Conservation (phyloP, 495 filamentous ascomycete genomes). For the Aspergillus kassunensis region DNA sequence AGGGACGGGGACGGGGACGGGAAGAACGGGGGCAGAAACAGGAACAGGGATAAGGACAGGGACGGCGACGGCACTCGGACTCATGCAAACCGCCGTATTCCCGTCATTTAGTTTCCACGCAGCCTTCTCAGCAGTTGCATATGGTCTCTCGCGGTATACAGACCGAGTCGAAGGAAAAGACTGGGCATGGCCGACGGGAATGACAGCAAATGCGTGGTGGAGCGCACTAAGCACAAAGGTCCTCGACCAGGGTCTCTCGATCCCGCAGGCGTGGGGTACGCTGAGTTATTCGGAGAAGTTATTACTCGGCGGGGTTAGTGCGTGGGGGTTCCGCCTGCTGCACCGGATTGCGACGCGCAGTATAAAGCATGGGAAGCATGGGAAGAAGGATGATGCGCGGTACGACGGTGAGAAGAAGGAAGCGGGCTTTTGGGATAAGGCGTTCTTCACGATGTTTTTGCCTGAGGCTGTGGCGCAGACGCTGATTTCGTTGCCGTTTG, state of each 20-base stretch:
- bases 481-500: slow-evolving; percentile 53
- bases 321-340: slow-evolving; percentile 53
- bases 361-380: slow-evolving; percentile 45
- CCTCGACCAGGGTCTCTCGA: slow-evolving; percentile 32
- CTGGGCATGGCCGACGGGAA: slow-evolving; percentile 51
- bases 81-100: slow-evolving; percentile 48
- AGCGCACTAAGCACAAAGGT: slow-evolving; percentile 47
- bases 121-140: slow-evolving; percentile 43
- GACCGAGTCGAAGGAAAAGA: slow-evolving; percentile 54
- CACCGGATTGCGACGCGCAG: slow-evolving; percentile 45
- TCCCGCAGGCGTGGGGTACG: slow-evolving; percentile 36
- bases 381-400: slow-evolving; percentile 51
- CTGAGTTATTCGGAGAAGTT: slow-evolving; percentile 49
- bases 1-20: no score
- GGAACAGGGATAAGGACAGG: neutral
- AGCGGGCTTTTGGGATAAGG: slow-evolving; percentile 50
- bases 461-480: slow-evolving; percentile 50
- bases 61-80: slow-evolving; percentile 30
- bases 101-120: slow-evolving; percentile 47
- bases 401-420: slow-evolving; percentile 49
- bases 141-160: slow-evolving; percentile 40
- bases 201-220: slow-evolving; percentile 57
- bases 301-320: slow-evolving; percentile 47
- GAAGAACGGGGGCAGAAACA: neutral
- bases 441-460: slow-evolving; percentile 45